Evolutionary conservation across 139 green algal genomes (phyloP).

Genomic region (Yamagishiella unicocca): DNA sequence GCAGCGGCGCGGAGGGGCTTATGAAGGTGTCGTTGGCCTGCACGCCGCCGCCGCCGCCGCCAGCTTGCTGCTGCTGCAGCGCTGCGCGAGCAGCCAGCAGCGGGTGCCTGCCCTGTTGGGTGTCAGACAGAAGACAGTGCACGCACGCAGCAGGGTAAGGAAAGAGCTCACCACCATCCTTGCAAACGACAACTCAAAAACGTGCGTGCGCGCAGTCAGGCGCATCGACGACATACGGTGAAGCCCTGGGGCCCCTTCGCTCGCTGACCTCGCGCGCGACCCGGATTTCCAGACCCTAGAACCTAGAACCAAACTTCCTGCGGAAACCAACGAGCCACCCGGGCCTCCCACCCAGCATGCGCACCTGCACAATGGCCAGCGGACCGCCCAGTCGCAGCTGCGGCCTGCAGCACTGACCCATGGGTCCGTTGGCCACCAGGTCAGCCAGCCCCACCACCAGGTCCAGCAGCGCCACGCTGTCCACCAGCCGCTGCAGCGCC

Average conservation of each 20-base stretch:
- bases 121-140: no score
- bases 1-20: conserved; percentile 65
- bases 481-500: conserved; percentile 80
- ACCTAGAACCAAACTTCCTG: no score
- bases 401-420: conserved; percentile 51
- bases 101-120: conserved; percentile 68
- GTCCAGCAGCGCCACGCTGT: conserved; percentile 87
- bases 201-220: no score
- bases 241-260: no score
- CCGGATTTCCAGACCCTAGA: no score
- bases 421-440: not conserved
- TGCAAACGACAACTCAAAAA: no score
- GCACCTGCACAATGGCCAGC: conserved; percentile 69
- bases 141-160: no score
- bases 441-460: conserved; percentile 43
- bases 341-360: no score
- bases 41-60: not conserved
- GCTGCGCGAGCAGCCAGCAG: conserved; percentile 59
- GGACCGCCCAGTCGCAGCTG: conserved; percentile 53
- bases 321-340: no score
- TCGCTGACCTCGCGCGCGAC: no score
- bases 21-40: conserved; percentile 84
- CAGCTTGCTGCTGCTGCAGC: not conserved
- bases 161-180: no score
- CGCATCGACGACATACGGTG: no score